Evolutionary conservation across 257 asterid genomes (phyloP).

Genomic region (Oldenlandia corymbosa): DNA sequence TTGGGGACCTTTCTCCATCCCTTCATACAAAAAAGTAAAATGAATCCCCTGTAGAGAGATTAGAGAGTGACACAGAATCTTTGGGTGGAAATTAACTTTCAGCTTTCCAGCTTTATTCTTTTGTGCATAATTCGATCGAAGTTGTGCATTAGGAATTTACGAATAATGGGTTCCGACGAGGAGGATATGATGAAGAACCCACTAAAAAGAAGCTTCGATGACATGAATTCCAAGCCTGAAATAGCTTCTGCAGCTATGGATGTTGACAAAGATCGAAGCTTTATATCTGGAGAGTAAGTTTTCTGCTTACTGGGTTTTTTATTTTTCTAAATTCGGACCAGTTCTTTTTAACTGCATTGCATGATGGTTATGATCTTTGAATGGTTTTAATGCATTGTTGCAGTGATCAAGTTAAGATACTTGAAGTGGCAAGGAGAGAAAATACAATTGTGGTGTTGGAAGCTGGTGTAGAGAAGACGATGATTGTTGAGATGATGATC

Average conservation of each 20-base stretch:
- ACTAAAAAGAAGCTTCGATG: slow-evolving; percentile 36
- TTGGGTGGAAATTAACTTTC: neutral
- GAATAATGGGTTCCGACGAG: slow-evolving; percentile 28
- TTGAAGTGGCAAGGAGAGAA: slow-evolving; percentile 66
- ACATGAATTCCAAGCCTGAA: slow-evolving; percentile 21
- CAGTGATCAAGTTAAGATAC: slow-evolving; percentile 58
- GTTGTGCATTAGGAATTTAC: slow-evolving; percentile 26
- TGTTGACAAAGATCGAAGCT: slow-evolving; percentile 20
- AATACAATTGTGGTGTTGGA: slow-evolving; percentile 72
- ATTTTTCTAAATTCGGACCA: neutral
- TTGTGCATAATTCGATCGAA: slow-evolving; percentile 1
- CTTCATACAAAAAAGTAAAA: neutral
- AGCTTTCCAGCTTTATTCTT: neutral
- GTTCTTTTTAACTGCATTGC: neutral
- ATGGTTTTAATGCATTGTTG: neutral
- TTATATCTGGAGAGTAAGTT: slow-evolving; percentile 46
- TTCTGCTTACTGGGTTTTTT: neutral
- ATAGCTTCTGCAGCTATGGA: slow-evolving; percentile 29
- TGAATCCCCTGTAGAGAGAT: neutral
- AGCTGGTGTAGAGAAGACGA: slow-evolving; percentile 48
- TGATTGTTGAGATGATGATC: slow-evolving; percentile 63
- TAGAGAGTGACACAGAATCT: neutral
- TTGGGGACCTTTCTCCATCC: neutral
- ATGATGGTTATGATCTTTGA: neutral
- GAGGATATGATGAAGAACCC: slow-evolving; percentile 33